Evolutionary conservation across 352 stramenopile species (phyloP), one percentile per base, ranked within the genome.

Genomic region (Phytophthora pluvialis): DNA sequence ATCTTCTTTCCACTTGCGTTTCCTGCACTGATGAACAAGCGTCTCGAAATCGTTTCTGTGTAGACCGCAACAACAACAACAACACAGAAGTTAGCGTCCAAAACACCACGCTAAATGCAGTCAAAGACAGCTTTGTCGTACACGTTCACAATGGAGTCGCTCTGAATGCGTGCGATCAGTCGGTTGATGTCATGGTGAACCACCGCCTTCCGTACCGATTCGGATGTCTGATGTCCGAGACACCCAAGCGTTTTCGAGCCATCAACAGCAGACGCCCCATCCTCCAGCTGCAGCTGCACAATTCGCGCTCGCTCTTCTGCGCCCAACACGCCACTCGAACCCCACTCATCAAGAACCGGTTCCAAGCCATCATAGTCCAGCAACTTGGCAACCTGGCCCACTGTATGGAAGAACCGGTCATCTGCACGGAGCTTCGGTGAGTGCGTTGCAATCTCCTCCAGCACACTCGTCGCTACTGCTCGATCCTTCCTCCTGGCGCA

Each of bases 1-100:
- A 45, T 90, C 79, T 31, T 93, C 77, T 39, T 89, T 91, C 85
- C 85, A 93, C 53, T 93, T 93, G 5, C 85, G 75, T 64, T 93
- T 93, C 11, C 85, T 83, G 52, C 85, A 93, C 44, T 93, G 85
- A 31, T 93, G 85, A 36, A 93, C 88, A 13, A 93, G 67, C 28
- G 85, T 93, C 64, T 93, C 85, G 45, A 91, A 93, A 55, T 93
- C 85, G 49, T 87, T 88, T 15, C 85, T 93, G 59, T 12, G 36
- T 49, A 51, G 6, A 49, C 0, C n/a, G n/a, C n/a, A n/a, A n/a
- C n/a, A n/a, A n/a, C n/a, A n/a, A n/a, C n/a, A n/a, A 6, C 15
- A 59, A 53, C 10, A 59, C 33, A 10, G 25, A 44, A 28, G 25
- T 67, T 50, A 65, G 25, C 25, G 16, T 26, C 32, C 55, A n/a